Evolutionary conservation across 2,329 filamentous ascomycete species (phyloP), one percentile per base, ranked within the genome.

Genomic region (Penicillium sp.): DNA sequence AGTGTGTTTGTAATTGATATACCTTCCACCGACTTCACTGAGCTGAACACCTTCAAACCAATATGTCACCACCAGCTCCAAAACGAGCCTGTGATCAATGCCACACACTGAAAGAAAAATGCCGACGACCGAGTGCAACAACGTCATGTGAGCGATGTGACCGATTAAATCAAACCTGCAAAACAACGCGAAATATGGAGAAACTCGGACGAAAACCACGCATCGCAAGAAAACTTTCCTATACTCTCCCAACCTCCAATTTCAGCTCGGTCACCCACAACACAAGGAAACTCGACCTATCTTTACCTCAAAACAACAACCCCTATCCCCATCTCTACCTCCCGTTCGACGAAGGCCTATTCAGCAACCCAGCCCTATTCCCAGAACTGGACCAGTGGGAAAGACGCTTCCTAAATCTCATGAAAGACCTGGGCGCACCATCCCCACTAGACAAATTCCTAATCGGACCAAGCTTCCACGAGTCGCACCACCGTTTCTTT

Each of bases 51-150:
- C n/a, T 21, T n/a, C 12, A 33, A 23, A 4, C 4, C 8, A 43
- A n/a, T 5, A 54, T 54, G 52, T n/a, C 51, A 8, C 7, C 2
- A 0, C 8, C 23, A 1, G 6, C 33, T 2, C 19, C 15, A 12
- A 63, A 59, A 54, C 33, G 57, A 54, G 62, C 61, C 8, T 65
- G 61, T 40, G 59, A 62, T 25, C 55, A 62, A 48, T 65, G 61
- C 17, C 57, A 63, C 31, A 49, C 37, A 2, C 10, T 63, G 2
- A 63, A 65, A 41, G 61, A 64, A 38, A 65, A 62, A 41, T 63
- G 61, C 17, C 59, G 59, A 41, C 55, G 59, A 9, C 10, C n/a
- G 2, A 45, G 19, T 21, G 3, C 19, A 8, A 37, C 42, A 5
- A 15, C 13, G 4, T 19, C 61, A 12, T 63, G 62, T 9, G 61